Conservation (phyloP, 208 protist species). For the Wallacemonas sp. region DNA sequence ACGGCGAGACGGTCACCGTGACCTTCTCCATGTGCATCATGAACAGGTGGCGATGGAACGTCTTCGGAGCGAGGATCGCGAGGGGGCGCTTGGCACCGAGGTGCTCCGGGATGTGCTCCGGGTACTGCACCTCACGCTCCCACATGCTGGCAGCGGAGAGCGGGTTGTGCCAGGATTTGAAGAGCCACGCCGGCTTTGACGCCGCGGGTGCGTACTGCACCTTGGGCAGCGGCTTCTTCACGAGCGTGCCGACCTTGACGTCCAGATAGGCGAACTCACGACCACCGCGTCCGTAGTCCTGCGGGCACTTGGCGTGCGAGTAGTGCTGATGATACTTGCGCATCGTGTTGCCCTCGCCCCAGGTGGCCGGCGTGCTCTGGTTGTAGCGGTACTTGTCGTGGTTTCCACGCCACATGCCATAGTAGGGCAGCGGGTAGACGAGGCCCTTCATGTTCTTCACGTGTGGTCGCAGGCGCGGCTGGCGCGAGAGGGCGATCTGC, state of each 20-base stretch:
- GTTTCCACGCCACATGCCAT: slow-evolving; percentile 91
- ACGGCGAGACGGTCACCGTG: slow-evolving; percentile 79
- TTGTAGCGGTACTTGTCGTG: slow-evolving; percentile 89
- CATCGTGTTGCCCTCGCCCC: slow-evolving; percentile 82
- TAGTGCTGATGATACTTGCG: slow-evolving; percentile 90
- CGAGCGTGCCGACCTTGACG: slow-evolving; percentile 69
- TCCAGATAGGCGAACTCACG: slow-evolving; percentile 83
- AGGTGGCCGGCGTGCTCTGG: slow-evolving; percentile 64
- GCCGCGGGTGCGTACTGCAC: slow-evolving; percentile 80
- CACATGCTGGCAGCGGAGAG: slow-evolving; percentile 77
- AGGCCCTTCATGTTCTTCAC: slow-evolving; percentile 61
- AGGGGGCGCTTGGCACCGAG: slow-evolving; percentile 82
- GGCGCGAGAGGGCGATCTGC: slow-evolving; percentile 77
- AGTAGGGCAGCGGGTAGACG: slow-evolving; percentile 87
- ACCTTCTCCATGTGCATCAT: slow-evolving; percentile 92
- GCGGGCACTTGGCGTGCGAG: slow-evolving; percentile 88
- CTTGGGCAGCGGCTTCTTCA: slow-evolving; percentile 74
- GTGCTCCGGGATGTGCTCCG: slow-evolving; percentile 88
- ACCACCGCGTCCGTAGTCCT: slow-evolving; percentile 87
- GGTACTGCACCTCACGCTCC: slow-evolving; percentile 90
- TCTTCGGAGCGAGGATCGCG: slow-evolving; percentile 79
- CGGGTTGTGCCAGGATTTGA: slow-evolving; percentile 92
- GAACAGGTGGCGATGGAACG: slow-evolving; percentile 78
- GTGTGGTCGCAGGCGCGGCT: slow-evolving; percentile 79
- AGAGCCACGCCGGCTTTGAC: slow-evolving; percentile 86